Evolutionary conservation across 2,329 filamentous ascomycete genomes (phyloP).

Genomic region (Talaromyces sp.): DNA sequence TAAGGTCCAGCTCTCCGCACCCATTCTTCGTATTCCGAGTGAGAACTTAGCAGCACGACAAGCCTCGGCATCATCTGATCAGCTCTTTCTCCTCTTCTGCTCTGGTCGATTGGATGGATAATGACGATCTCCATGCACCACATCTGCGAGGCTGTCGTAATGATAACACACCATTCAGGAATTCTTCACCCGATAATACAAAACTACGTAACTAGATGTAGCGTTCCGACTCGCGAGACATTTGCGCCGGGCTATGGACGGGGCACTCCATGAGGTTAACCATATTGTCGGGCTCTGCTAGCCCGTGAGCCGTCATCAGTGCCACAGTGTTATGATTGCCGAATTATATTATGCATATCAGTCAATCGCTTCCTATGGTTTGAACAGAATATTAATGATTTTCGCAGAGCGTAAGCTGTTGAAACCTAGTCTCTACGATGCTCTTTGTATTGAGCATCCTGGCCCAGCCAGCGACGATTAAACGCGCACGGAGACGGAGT

Average conservation of each 20-base stretch:
- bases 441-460: neutral
- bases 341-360: neutral
- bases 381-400: too few relatives aligned
- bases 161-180: neutral
- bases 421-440: too few relatives aligned
- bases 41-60: neutral
- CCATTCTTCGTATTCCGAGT: neutral
- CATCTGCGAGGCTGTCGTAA: neutral
- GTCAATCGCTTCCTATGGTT: too few relatives aligned
- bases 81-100: neutral
- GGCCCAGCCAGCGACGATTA: neutral
- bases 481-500: neutral
- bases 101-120: neutral
- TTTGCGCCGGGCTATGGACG: neutral
- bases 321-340: neutral
- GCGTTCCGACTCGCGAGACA: neutral
- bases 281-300: constrained; percentile 11
- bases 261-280: constrained; percentile 14
- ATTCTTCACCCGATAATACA: neutral
- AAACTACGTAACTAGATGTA: neutral
- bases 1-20: neutral
- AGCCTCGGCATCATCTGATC: constrained; percentile 6
- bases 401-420: too few relatives aligned
- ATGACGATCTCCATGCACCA: neutral
- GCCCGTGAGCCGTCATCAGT: neutral